phyloP scores from a whole-genome alignment of 345 rosid species.

The Eucalyptus viminalis region DNA sequence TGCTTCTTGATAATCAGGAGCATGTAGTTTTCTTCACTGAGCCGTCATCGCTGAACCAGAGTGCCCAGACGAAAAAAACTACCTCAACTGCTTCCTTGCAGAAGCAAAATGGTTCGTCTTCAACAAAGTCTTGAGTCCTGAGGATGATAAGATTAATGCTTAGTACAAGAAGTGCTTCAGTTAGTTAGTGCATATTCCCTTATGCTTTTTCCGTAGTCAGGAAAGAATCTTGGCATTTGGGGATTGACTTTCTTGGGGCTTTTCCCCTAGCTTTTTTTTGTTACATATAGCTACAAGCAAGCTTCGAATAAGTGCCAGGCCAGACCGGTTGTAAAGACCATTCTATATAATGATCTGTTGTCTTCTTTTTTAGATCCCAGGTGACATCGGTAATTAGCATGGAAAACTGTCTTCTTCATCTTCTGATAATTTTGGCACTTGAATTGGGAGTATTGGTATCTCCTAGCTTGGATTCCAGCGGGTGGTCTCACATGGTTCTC shows the following conservation, averaged over 20 bases:
- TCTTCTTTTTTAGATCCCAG: slow-evolving; percentile 1
- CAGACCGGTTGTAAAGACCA: not conserved
- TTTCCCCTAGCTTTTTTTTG: not conserved
- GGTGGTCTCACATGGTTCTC: no score
- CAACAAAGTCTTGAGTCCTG: not conserved
- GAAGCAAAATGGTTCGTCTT: not conserved
- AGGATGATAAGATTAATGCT: not conserved
- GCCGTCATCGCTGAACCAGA: no score
- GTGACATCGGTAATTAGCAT: not conserved
- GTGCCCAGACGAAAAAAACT: not conserved
- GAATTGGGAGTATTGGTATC: no score
- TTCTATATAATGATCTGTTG: not conserved
- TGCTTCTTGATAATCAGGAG: no score
- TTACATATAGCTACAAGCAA: not conserved
- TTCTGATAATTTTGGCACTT: not conserved
- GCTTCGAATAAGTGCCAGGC: not conserved
- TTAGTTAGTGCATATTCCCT: not conserved
- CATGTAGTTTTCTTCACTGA: no score
- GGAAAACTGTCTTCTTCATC: not conserved
- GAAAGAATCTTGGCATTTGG: not conserved
- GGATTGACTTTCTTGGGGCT: not conserved
- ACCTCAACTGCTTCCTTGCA: slow-evolving; percentile 13
- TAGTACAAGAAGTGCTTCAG: not conserved
- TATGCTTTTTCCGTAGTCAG: not conserved
- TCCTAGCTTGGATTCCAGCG: not conserved